These are phyloP conservation scores for Acaromyces ingoldii DNA, from an alignment of 1,284 basidiomycete species.

Conservation along the genomic window DNA sequence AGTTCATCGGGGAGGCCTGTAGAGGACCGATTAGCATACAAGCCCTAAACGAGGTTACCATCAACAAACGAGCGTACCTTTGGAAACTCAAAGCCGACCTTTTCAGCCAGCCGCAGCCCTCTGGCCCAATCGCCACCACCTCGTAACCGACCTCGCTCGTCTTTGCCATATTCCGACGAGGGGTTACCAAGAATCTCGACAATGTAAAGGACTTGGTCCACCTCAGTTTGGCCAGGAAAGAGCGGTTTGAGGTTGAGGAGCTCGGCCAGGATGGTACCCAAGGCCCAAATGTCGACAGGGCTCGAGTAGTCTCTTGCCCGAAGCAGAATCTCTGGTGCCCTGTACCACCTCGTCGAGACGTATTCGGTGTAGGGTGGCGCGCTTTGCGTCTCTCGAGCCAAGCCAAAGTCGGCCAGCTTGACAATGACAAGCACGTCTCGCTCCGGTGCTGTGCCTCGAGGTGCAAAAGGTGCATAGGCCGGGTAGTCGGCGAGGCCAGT, in stretches of 20 bases:
- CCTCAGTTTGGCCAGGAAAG: constrained; percentile 93
- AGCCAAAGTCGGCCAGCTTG: constrained; percentile 97
- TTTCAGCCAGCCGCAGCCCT: constrained; percentile 78
- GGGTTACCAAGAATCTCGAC: constrained; percentile 92
- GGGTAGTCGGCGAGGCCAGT: constrained; percentile 92
- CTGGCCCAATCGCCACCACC: constrained; percentile 85
- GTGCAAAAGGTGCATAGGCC: constrained; percentile 25
- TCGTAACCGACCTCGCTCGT: constrained; percentile 63
- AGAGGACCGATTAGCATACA: too few species aligned
- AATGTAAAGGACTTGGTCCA: constrained; percentile 87
- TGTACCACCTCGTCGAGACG: constrained; percentile 97
- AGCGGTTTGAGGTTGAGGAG: constrained; percentile 89
- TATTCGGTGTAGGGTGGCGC: constrained; percentile 96
- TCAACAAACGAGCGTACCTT: too few species aligned
- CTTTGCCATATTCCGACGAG: constrained; percentile 71
- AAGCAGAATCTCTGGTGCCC: constrained; percentile 92
- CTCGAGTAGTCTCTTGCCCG: constrained; percentile 86
- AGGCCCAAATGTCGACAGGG: constrained; percentile 98
- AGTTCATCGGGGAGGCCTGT: constrained; percentile 71
- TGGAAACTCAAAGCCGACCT: constrained; percentile 82
- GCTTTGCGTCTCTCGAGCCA: constrained; percentile 83
- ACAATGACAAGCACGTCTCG: constrained; percentile 94
- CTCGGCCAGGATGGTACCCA: constrained; percentile 97
- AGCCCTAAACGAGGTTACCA: too few species aligned
- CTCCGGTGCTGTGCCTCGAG: constrained; percentile 55